These are phyloP conservation scores for Colletotrichum musae DNA, from an alignment of 2,329 filamentous ascomycete genomes.

Conservation along the genomic window DNA sequence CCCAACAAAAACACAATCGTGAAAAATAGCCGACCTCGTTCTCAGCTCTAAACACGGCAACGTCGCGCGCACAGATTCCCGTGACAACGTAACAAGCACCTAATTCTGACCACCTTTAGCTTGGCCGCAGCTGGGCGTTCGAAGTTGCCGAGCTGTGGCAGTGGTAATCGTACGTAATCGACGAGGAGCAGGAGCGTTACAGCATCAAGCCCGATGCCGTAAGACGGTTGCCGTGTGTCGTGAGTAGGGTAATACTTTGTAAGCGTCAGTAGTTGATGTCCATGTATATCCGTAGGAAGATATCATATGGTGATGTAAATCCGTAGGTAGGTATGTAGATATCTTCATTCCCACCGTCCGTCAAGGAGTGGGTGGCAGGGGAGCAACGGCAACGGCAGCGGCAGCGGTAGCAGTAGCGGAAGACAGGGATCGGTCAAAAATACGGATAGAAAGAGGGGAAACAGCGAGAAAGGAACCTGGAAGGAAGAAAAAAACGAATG, in stretches of 20 bases:
- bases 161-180: constrained; percentile 1
- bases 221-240: too few relatives aligned
- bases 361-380: constrained; percentile 4
- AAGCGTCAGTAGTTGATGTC: too few relatives aligned
- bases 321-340: not conserved
- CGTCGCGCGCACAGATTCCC: too few relatives aligned
- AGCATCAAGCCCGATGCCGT: too few relatives aligned
- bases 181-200: too few relatives aligned
- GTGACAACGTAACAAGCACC: not conserved
- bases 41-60: too few relatives aligned
- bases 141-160: not conserved
- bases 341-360: not conserved
- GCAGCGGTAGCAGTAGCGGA: not conserved
- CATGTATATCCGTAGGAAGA: too few relatives aligned
- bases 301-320: not conserved
- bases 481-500: constrained; percentile 14
- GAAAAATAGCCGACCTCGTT: too few relatives aligned
- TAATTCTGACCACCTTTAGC: not conserved
- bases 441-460: not conserved
- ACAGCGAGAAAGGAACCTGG: not conserved
- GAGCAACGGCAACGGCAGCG: not conserved
- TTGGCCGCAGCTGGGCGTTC: constrained; percentile 5
- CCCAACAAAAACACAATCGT: constrained; percentile 30
- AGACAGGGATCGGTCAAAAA: constrained; percentile 1
- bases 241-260: too few relatives aligned